These are phyloP conservation scores for Xylaria sp. DNA, from an alignment of 2,329 filamentous ascomycete genomes.

Conservation along the genomic window DNA sequence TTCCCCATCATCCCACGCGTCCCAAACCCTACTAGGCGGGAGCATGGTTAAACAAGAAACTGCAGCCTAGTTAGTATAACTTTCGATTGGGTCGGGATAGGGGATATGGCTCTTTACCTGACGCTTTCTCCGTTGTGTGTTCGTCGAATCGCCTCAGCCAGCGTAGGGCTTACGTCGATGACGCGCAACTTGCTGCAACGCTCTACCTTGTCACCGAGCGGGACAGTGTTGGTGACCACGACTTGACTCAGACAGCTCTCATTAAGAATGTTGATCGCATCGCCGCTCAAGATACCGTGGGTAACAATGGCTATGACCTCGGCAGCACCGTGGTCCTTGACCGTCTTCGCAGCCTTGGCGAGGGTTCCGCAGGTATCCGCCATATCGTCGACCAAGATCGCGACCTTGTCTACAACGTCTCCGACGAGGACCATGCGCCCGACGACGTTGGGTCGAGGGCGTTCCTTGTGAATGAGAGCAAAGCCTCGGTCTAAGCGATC, in stretches of 20 bases:
- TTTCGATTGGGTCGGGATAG: constrained; percentile 41
- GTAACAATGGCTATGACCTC: constrained; percentile 95
- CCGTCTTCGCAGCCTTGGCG: constrained; percentile 83
- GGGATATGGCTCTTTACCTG: constrained; percentile 48
- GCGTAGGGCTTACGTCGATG: constrained; percentile 78
- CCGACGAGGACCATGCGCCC: constrained; percentile 96
- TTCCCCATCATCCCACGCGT: neutral
- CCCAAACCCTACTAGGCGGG: constrained; percentile 28
- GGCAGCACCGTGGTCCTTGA: constrained; percentile 84
- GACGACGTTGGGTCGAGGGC: constrained; percentile 83
- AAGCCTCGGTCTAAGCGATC: constrained; percentile 90
- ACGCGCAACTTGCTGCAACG: constrained; percentile 72
- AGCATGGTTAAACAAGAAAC: constrained; percentile 44
- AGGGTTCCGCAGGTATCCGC: constrained; percentile 89
- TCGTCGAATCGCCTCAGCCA: constrained; percentile 62
- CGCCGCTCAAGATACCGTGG: constrained; percentile 77
- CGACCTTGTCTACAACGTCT: constrained; percentile 87
- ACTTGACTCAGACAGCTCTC: constrained; percentile 70
- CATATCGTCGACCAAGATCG: constrained; percentile 98
- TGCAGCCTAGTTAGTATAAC: constrained; percentile 17
- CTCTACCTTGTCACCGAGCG: constrained; percentile 75
- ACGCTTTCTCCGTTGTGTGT: constrained; percentile 67
- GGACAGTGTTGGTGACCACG: constrained; percentile 81
- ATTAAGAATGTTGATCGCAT: constrained; percentile 76
- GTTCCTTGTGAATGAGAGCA: constrained; percentile 96